phyloP scores from a whole-genome alignment of 306 rosid genomes.

The Vigna reflexopilosa region DNA sequence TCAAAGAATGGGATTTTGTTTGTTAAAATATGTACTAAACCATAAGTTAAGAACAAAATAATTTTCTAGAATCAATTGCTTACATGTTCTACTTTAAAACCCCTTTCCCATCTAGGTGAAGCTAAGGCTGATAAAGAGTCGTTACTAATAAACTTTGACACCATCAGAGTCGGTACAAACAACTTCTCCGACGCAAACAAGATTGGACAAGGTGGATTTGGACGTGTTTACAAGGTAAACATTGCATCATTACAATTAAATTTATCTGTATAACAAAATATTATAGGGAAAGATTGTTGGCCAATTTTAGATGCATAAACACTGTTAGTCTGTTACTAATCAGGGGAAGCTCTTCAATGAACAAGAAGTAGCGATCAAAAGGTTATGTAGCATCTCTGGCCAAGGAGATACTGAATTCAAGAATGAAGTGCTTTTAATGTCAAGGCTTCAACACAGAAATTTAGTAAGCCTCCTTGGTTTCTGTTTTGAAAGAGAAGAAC shows the following conservation, averaged over 20 bases:
- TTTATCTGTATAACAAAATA: not conserved
- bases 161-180: conserved; percentile 47
- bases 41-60: not conserved
- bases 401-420: conserved; percentile 64
- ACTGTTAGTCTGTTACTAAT: not conserved
- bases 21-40: not conserved
- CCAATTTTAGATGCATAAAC: not conserved
- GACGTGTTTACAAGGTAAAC: conserved; percentile 63
- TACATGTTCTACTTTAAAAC: not conserved
- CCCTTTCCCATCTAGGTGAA: not conserved
- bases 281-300: not conserved
- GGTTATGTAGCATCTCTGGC: conserved; percentile 47
- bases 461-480: conserved; percentile 63
- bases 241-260: not conserved
- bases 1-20: not conserved
- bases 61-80: not conserved
- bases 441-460: conserved; percentile 61
- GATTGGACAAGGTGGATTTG: conserved; percentile 71
- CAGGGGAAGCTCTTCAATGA: conserved; percentile 52
- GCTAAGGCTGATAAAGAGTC: not conserved
- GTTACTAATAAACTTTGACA: conserved; percentile 45
- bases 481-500: conserved; percentile 54
- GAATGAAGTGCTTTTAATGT: conserved; percentile 56
- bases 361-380: conserved; percentile 56
- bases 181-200: conserved; percentile 58